Percentiles rank a stretch among this genome's conserved stretches.
Evolutionary conservation across 305 asterid species (phyloP).

Genomic region (Andrographis paniculata): DNA sequence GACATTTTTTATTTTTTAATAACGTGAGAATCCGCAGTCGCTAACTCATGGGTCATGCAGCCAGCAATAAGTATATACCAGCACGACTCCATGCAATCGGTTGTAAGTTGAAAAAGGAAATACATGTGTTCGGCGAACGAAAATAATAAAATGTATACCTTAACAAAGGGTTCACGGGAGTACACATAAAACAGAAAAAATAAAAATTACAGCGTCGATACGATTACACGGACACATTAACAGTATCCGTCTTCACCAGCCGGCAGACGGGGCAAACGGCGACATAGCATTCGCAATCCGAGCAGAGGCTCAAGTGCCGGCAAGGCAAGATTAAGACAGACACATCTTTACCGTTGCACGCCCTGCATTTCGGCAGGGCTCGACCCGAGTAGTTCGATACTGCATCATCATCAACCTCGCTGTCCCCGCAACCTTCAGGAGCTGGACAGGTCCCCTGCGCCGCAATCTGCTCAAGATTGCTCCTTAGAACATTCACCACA

Average conservation of each 20-base stretch:
- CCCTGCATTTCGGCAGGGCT: slow-evolving; percentile 31
- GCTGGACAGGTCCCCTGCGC: slow-evolving; percentile 37
- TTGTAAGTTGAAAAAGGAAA: no score
- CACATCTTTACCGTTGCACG: slow-evolving; percentile 36
- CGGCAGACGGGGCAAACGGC: slow-evolving; percentile 64
- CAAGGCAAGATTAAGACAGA: slow-evolving; percentile 32
- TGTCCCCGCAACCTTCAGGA: slow-evolving; percentile 63
- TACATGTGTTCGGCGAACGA: no score
- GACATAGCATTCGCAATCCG: slow-evolving; percentile 44
- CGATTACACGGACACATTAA: slow-evolving; percentile 46
- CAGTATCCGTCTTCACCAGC: slow-evolving; percentile 59
- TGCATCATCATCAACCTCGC: slow-evolving; percentile 64
- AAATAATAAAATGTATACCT: no score
- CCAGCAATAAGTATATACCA: no score
- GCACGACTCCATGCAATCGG: no score
- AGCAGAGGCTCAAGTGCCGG: slow-evolving; percentile 58
- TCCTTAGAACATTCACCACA: slow-evolving; percentile 39
- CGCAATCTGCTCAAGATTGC: slow-evolving; percentile 50
- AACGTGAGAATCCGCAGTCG: no score
- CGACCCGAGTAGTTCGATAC: slow-evolving; percentile 31
- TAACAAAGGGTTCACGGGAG: no score
- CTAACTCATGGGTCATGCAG: no score
- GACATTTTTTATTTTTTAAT: no score
- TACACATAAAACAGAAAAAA: no score
- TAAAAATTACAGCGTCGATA: no score